Conservation (phyloP, 164 flowering plant species). For the Stephania yunnanensis region DNA sequence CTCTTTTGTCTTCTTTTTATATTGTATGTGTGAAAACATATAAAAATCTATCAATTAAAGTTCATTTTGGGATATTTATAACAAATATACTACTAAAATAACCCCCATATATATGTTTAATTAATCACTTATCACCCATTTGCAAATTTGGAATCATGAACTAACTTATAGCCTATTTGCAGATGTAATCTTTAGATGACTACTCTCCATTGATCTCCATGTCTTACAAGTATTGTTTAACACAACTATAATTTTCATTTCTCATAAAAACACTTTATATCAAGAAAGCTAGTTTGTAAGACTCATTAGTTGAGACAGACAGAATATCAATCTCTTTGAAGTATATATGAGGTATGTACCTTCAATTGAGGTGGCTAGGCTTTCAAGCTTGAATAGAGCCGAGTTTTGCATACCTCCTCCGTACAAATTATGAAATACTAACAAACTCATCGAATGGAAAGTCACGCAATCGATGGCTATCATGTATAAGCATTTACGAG, state of each 20-base stretch:
- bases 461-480: constrained; percentile 76
- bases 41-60: too few relatives aligned
- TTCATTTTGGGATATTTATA: too few relatives aligned
- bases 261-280: background rate
- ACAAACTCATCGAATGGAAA: constrained; percentile 68
- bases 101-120: too few relatives aligned
- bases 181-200: constrained; percentile 22
- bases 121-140: too few relatives aligned
- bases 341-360: constrained; percentile 30
- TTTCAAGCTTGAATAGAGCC: constrained; percentile 65
- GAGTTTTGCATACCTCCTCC: constrained; percentile 77
- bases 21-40: too few relatives aligned
- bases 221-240: constrained; percentile 53
- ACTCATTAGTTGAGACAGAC: background rate
- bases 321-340: background rate
- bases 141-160: constrained; percentile 69
- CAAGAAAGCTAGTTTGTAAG: too few relatives aligned
- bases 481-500: constrained; percentile 59
- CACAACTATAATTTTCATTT: constrained; percentile 52
- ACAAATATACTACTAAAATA: too few relatives aligned
- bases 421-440: constrained; percentile 79
- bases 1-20: too few relatives aligned
- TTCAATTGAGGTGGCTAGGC: constrained; percentile 65
- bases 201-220: constrained; percentile 10
- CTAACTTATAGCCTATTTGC: constrained; percentile 56